Evolutionary conservation across 129 eudicot genomes (phyloP), one percentile per base, ranked within the genome.

Genomic region (Smallanthus sonchifolius): DNA sequence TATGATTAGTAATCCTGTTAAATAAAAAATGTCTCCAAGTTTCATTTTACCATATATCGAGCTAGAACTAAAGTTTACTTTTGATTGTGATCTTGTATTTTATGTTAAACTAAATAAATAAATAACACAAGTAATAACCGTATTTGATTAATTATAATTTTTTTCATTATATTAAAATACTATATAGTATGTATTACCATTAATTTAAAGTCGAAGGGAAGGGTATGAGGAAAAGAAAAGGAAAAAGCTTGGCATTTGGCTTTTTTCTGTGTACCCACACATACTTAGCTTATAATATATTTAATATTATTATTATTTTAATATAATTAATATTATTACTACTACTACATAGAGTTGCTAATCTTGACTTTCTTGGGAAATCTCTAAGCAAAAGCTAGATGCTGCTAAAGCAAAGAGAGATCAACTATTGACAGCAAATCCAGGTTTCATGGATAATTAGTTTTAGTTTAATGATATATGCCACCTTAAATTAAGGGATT

Each of bases 191-290:
- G 28, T 5, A 51, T 51, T 51, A 47, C 57, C 4, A n/a, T 4
- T 51, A 51, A 1, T 51, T 51, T 61, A 75, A 20, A 78, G 73
- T 72, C 73, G 64, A 72, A 72, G 67, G 48, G 82, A 63, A 49
- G 57, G 16, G 63, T 13, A 62, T 49, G 19, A 78, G 77, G 72
- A 78, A 78, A 78, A 78, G 66, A 38, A 70, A 52, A 45, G 75
- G 71, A 78, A 78, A 70, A 49, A 11, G 77, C 82, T 37, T 73
- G 77, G 10, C 70, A 17, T 70, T 70, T 78, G 82, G 76, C 82
- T 24, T 70, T 70, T 70, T 24, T 24, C n/a, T 61, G 44, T 68
- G 49, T 69, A 47, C 63, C 69, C 39, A 69, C 15, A 48, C 37
- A 78, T 70, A 38, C 71, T 48, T 60, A 49, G 34, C 64, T 45